Conservation (phyloP, 2,329 filamentous ascomycete species). For the Curvularia spicifera region DNA sequence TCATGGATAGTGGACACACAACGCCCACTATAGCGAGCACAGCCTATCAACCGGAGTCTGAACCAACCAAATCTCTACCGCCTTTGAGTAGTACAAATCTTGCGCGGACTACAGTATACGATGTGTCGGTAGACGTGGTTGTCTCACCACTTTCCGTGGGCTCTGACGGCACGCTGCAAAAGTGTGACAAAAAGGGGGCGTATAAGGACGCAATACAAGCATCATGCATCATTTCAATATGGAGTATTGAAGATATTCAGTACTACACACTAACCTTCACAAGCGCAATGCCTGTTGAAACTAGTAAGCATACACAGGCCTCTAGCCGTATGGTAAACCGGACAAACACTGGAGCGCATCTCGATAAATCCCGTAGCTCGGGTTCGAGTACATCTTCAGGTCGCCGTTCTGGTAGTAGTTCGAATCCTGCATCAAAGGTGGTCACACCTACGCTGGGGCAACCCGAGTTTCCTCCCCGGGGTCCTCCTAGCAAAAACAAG, state of each 20-base stretch:
- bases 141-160: conserved; percentile 56
- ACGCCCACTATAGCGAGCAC: conserved; percentile 36
- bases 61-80: conserved; percentile 22
- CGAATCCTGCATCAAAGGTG: conserved; percentile 48
- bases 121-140: conserved; percentile 72
- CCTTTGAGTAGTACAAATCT: conserved; percentile 47
- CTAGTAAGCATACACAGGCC: conserved; percentile 22
- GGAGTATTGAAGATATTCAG: conserved; percentile 70
- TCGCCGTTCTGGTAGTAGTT: conserved; percentile 39
- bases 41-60: conserved; percentile 13
- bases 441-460: conserved; percentile 63
- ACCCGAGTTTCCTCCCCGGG: conserved; percentile 70
- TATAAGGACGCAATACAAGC: conserved; percentile 59
- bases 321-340: conserved; percentile 53
- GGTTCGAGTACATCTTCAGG: conserved; percentile 52
- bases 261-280: conserved; percentile 81
- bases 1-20: conserved; percentile 33
- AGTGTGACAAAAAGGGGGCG: conserved; percentile 22
- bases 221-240: conserved; percentile 79
- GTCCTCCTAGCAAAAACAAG: conserved; percentile 63
- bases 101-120: conserved; percentile 56
- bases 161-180: conserved; percentile 17
- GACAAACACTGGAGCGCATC: conserved; percentile 43
- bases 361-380: conserved; percentile 45
- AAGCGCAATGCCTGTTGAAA: conserved; percentile 52